phyloP scores from a whole-genome alignment of 257 asterid species.

The Solanum virginianum region DNA sequence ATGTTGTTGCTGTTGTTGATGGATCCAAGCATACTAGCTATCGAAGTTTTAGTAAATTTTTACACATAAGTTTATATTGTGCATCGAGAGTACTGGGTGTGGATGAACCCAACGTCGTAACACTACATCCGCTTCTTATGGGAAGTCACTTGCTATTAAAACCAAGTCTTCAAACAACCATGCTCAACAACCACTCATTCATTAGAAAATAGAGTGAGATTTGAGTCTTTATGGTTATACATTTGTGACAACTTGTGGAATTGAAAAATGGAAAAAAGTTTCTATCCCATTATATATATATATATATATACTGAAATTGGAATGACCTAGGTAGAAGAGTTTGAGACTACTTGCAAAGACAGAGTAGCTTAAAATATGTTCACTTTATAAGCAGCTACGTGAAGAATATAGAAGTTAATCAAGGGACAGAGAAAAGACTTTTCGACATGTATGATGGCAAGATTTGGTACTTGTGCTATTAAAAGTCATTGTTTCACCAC shows the following conservation, averaged over 20 bases:
- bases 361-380: not conserved
- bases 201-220: not conserved
- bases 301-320: not conserved
- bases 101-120: not conserved
- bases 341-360: not conserved
- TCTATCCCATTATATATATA: not conserved
- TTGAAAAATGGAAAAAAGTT: not conserved
- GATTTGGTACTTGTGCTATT: not conserved
- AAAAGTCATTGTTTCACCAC: not conserved
- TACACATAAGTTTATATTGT: not conserved
- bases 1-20: too few relatives aligned
- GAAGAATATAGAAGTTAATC: not conserved
- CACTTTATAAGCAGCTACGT: not conserved
- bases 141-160: not conserved
- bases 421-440: not conserved
- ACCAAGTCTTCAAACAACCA: not conserved
- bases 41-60: not conserved
- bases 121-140: not conserved
- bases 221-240: not conserved
- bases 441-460: not conserved
- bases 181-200: not conserved
- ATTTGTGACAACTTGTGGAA: not conserved
- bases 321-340: not conserved
- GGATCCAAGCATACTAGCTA: not conserved
- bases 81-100: not conserved